These are phyloP conservation scores for Cyclostephanos invisitatus DNA, from an alignment of 108 stramenopile genomes.

Conservation along the genomic window DNA sequence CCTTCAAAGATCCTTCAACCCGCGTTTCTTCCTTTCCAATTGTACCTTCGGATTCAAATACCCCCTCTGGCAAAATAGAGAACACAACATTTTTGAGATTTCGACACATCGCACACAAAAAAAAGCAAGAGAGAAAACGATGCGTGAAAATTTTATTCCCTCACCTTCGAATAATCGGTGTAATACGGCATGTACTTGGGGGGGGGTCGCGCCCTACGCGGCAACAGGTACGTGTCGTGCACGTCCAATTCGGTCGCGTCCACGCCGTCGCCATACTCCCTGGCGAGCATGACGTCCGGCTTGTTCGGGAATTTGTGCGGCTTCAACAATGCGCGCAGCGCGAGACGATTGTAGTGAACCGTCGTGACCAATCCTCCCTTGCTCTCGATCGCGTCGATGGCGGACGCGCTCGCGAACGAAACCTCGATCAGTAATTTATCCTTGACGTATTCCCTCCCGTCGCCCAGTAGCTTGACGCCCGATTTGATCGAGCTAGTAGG, in stretches of 20 bases:
- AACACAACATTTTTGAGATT: too few relatives aligned
- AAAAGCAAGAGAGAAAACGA: too few relatives aligned
- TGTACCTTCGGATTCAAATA: constrained; percentile 95
- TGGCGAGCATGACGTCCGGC: constrained; percentile 14
- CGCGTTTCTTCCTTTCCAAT: constrained; percentile 61
- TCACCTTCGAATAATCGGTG: constrained; percentile 75
- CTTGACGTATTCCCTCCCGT: constrained; percentile 66
- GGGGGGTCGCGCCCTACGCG: constrained; percentile 91
- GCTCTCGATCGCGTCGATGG: constrained; percentile 91
- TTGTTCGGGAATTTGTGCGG: constrained; percentile 86
- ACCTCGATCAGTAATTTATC: constrained; percentile 90
- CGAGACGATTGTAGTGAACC: constrained; percentile 93
- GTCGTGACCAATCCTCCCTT: constrained; percentile 96
- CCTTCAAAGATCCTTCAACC: constrained; percentile 45
- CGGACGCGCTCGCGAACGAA: constrained; percentile 78
- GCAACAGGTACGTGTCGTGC: constrained; percentile 48
- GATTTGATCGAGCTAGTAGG: constrained; percentile 72
- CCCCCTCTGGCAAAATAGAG: constrained; percentile 56
- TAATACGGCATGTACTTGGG: constrained; percentile 94
- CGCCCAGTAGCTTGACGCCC: constrained; percentile 87
- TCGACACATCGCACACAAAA: too few relatives aligned
- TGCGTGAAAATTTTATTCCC: too few relatives aligned
- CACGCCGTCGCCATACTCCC: constrained; percentile 14
- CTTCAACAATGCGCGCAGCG: constrained; percentile 89
- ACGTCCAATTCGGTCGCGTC: constrained; percentile 9